Conservation (phyloP, 345 rosid genomes). For the Eucalyptus albens region DNA sequence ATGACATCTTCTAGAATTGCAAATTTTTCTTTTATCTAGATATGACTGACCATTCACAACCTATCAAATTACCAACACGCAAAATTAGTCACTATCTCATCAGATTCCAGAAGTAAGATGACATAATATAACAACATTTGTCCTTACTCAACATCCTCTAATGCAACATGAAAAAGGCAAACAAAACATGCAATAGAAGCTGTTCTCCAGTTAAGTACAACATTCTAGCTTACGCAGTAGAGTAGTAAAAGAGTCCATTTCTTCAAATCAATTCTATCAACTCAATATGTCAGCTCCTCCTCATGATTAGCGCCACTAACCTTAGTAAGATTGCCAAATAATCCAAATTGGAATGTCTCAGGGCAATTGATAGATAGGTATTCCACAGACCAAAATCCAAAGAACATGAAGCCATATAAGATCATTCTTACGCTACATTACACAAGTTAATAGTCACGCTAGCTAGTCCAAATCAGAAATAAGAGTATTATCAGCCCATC, state of each 20-base stretch:
- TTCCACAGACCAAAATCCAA: neutral
- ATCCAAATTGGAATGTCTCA: neutral
- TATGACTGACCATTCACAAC: neutral
- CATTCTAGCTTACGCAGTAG: neutral
- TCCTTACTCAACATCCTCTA: neutral
- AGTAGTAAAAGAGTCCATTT: neutral
- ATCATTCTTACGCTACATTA: neutral
- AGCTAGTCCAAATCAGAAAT: neutral
- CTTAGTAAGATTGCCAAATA: neutral
- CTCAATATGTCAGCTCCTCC: neutral
- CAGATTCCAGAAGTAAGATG: neutral
- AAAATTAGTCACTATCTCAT: neutral
- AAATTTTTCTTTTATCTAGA: neutral
- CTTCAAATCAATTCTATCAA: neutral
- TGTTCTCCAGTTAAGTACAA: neutral
- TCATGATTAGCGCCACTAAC: neutral
- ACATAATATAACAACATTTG: neutral
- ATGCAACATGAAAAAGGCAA: neutral
- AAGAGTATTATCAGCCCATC: neutral
- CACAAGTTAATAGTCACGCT: neutral
- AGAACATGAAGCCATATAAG: neutral
- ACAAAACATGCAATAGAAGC: neutral
- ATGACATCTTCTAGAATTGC: conserved; percentile 54
- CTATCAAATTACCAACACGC: neutral
- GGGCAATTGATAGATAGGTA: neutral